Evolutionary conservation across 208 protist genomes (phyloP).

Genomic region (Crithidia acanthocephali): DNA sequence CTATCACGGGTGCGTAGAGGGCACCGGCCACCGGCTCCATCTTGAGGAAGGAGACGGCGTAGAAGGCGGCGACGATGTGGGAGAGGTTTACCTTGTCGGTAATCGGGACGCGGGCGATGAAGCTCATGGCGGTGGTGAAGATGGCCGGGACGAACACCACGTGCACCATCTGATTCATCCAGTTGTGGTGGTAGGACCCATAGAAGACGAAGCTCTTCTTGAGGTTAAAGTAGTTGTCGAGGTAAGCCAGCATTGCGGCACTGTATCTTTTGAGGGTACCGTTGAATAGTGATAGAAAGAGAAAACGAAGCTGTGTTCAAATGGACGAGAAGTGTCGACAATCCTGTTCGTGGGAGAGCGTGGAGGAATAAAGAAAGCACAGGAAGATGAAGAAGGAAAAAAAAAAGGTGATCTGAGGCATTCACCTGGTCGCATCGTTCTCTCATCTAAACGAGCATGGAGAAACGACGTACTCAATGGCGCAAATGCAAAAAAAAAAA

Average conservation of each 20-base stretch:
- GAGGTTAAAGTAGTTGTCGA: conserved; percentile 65
- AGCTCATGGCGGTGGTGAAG: conserved; percentile 63
- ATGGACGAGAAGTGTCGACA: too few relatives aligned
- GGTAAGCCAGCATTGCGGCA: conserved; percentile 38
- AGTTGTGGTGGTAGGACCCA: conserved; percentile 67
- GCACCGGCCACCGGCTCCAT: conserved; percentile 68
- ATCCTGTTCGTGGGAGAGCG: too few relatives aligned
- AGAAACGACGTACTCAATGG: too few relatives aligned
- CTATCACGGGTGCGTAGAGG: conserved; percentile 54
- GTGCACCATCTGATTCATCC: conserved; percentile 75
- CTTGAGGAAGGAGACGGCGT: conserved; percentile 58
- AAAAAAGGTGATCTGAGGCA: too few relatives aligned
- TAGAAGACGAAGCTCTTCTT: conserved; percentile 78
- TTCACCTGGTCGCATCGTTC: too few relatives aligned
- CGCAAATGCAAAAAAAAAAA: too few relatives aligned
- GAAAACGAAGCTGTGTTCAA: too few relatives aligned
- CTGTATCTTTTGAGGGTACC: too few relatives aligned
- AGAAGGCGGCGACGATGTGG: conserved; percentile 47
- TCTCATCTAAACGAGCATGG: too few relatives aligned
- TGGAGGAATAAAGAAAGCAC: too few relatives aligned
- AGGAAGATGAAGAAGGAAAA: too few relatives aligned
- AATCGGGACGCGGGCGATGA: conserved; percentile 43
- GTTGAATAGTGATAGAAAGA: too few relatives aligned
- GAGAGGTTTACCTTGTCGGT: conserved; percentile 47
- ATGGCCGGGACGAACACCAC: conserved; percentile 79